Base-by-base conservation (phyloP, 306 rosid species). In the Gastrolobium villosum region DNA sequence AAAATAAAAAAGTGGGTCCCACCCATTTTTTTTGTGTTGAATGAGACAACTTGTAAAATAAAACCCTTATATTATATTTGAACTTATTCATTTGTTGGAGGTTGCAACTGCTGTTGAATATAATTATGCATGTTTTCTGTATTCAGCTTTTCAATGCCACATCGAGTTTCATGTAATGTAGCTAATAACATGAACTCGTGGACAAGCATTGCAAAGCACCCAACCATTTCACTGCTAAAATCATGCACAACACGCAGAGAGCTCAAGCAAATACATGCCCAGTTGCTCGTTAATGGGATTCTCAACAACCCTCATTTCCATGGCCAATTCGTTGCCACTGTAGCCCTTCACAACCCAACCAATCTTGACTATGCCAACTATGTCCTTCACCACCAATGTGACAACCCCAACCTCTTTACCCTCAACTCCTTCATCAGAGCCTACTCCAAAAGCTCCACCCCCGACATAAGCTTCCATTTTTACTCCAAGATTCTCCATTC, bases 391-490 rank as follows among this genome's bases (percentile, higher is more conserved):
- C 61, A 61, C 79, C 84, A 76, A 37, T 76, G 77, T 44, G 6
- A 72, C 32, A 26, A 39, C 76, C 90, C 90, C 46, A 82, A 82
- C 28, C 82, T 87, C 79, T 87, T 86, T 44, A 7, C 91, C 49
- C 65, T 92, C 79, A 90, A 92, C 86, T 87, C 93, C 80, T 75
- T 90, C 85, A 90, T 90, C 82, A 87, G 93, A 60, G 90, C 89
- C 48, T 83, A 78, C 43, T 92, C 91, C 72, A 92, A 81, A 40
- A 79, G 85, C 83, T 41, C 89, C 56, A 69, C 81, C 3, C 97
- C 94, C 5, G 65, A 53, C 6, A 72, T 59, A 72, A 85, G 93
- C 73, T 87, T 88, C 61, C 52, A 74, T 3, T 85, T 88, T 10
- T 92, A 80, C 85, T 50, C 55, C 64, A 28, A 55, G 43, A 87